Conservation (phyloP, 2,329 filamentous ascomycete genomes). For the Ilyonectria destructans region DNA sequence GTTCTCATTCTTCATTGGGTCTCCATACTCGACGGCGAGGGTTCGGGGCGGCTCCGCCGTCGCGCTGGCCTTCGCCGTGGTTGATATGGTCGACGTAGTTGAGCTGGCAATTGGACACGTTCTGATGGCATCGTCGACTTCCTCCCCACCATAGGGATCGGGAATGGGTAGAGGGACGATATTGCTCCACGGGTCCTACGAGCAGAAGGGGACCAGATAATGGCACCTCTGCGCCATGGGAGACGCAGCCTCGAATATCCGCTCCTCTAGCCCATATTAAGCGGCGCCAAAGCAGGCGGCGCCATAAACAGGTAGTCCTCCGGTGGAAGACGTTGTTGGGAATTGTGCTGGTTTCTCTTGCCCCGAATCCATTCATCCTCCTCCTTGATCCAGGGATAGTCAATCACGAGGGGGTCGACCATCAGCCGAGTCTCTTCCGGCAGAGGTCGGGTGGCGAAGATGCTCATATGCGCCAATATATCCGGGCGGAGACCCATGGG, state of each 20-base stretch:
- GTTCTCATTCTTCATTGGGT: slow-evolving; percentile 28
- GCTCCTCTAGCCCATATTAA: no score
- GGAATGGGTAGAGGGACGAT: background rate
- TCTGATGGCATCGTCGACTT: slow-evolving; percentile 11
- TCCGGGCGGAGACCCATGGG: slow-evolving; percentile 26
- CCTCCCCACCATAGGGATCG: slow-evolving; percentile 8
- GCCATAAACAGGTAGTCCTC: no score
- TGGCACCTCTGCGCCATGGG: background rate
- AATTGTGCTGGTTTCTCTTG: background rate
- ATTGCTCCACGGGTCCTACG: background rate
- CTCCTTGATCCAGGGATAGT: slow-evolving; percentile 1
- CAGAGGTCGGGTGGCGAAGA: background rate
- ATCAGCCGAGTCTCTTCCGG: slow-evolving; percentile 8
- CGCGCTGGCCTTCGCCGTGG: background rate
- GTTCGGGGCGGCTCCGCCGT: background rate
- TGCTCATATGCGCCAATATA: background rate
- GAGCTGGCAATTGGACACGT: background rate
- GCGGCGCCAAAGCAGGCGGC: no score
- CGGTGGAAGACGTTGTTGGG: slow-evolving; percentile 12
- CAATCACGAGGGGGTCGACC: background rate
- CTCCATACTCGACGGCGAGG: slow-evolving; percentile 24
- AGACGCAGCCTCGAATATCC: background rate
- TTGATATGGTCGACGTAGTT: slow-evolving; percentile 5
- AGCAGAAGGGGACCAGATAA: background rate
- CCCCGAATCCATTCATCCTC: slow-evolving; percentile 3